phyloP scores from a whole-genome alignment of 768 basidiomycete species.

The Tephrocybe sp. region DNA sequence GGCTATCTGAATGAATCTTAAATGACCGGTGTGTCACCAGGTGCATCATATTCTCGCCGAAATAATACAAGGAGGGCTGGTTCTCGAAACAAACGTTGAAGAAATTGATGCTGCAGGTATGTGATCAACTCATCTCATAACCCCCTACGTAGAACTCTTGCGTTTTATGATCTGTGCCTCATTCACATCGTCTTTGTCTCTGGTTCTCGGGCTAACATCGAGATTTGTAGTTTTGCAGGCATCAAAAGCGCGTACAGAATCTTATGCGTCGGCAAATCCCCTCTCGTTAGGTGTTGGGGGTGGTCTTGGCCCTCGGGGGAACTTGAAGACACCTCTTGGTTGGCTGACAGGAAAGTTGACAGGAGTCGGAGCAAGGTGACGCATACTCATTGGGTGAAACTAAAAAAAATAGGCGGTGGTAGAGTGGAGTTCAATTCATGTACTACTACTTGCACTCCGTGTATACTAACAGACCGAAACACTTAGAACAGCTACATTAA shows the following conservation, averaged over 20 bases:
- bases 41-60: slow-evolving; percentile 96
- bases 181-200: no score
- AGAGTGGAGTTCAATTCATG: neutral
- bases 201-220: slow-evolving; percentile 7
- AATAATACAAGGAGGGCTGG: slow-evolving; percentile 94
- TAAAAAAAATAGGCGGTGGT: no score
- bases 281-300: slow-evolving; percentile 66
- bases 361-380: slow-evolving; percentile 56
- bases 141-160: neutral
- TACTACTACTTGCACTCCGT: neutral
- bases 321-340: slow-evolving; percentile 69
- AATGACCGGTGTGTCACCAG: slow-evolving; percentile 41
- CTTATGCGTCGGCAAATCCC: slow-evolving; percentile 80
- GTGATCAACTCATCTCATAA: slow-evolving; percentile 19
- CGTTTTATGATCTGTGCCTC: no score
- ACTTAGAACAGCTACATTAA: slow-evolving; percentile 1
- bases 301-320: slow-evolving; percentile 60
- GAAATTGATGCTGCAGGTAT: slow-evolving; percentile 75
- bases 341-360: slow-evolving; percentile 79
- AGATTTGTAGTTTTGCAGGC: slow-evolving; percentile 60
- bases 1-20: slow-evolving; percentile 1
- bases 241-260: slow-evolving; percentile 72
- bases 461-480: neutral
- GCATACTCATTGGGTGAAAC: neutral
- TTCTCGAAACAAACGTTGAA: slow-evolving; percentile 92